Base-by-base conservation (phyloP, 805 yeast genomes). In the Myxozyma monticola region DNA sequence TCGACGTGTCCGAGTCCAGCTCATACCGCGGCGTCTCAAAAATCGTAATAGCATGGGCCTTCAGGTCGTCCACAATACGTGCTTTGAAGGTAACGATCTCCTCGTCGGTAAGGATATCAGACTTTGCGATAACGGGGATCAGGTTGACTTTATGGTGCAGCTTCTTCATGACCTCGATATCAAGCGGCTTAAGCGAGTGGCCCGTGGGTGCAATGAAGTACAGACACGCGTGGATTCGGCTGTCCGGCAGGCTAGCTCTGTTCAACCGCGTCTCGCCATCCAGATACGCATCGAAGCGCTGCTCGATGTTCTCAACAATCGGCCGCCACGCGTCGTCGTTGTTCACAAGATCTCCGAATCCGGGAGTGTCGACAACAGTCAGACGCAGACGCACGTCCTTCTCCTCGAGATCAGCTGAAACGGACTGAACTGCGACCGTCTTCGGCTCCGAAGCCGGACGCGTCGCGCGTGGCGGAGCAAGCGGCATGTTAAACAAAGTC, bases 181-280 rank as follows among this genome's bases (percentile, higher is more conserved):
- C 99, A 63, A 93, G 76, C 17, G 96, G 83, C 67, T 84, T 86
- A 68, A 93, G 77, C 37, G 87, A 81, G 71, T 93, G 99, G 54
- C 96, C 98, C 22, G 97, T 90, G 61, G 99, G 99, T 71, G 91
- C 96, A 64, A 93, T 86, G 63, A 93, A 91, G 71, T 90, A 93
- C 57, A 93, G 72, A 67, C 89, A 81, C 29, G 96, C 98, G 69
- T 93, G 99, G 52, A 93, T 80, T 65, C 99, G 83, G 64, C 83
- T 79, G 71, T 93, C 99, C 50, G 72, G 76, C 56, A 84, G 76
- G 17, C 78, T 69, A 10, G 85, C 72, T 69, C 97, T 81, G 70
- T 81, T 82, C 52, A 88, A 77, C 66, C 84, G 82, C 64, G 88
- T 88, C 74, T 93, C 99, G 42, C 82, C 80, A 70, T 93, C 98